Base-by-base conservation (phyloP, 1,284 basidiomycete genomes). In the Phellopilus nigrolimitatus region DNA sequence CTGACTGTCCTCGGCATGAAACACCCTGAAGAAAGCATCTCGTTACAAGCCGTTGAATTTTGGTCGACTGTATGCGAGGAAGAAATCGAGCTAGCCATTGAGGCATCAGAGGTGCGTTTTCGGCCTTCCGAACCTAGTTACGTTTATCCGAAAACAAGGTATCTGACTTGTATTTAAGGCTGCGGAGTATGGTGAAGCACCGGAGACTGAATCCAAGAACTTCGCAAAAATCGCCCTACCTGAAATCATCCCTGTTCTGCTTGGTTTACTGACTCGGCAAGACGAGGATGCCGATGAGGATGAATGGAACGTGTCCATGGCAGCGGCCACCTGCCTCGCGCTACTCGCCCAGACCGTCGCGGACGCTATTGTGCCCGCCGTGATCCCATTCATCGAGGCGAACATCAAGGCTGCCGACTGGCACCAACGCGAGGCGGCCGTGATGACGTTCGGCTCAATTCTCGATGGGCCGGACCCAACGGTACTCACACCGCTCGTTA, bases 1-100 rank as follows among this genome's bases (percentile, higher is more conserved):
- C 74, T 99, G 54, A 99, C 95, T 6, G 92, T 98, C n/a, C 83
- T 97, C 64, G 97, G 97, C 47, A 99, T 99, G 97, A 91, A 92
- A 67, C 88, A 97, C 62, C 68, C 72, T 13, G 94, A 99, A 61
- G 93, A 97, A 62, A 76, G 82, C 12, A 95, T 99, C 17, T 92
- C 93, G 0, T 72, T 97, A 33, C 95, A 99, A 69, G 97, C 97
- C 15, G 89, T 99, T 57, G 95, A 99, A 65, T 99, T 99, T 71
- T 99, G 97, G 95, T 94, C 94, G 3, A 98, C 95, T 3, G 95
- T 99, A 5, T 98, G 95, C 64, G 95, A 99, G 66, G 92, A 97
- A 67, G 95, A 99, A 69, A 87, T 93, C 41, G 94, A 97, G 57
- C 73, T 98, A 51, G 84, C 86, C n/a, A 79, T 93, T 58, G 94